Evolutionary conservation across 495 filamentous ascomycete genomes (phyloP).

Genomic region (Aspergillus heteromorphus): DNA sequence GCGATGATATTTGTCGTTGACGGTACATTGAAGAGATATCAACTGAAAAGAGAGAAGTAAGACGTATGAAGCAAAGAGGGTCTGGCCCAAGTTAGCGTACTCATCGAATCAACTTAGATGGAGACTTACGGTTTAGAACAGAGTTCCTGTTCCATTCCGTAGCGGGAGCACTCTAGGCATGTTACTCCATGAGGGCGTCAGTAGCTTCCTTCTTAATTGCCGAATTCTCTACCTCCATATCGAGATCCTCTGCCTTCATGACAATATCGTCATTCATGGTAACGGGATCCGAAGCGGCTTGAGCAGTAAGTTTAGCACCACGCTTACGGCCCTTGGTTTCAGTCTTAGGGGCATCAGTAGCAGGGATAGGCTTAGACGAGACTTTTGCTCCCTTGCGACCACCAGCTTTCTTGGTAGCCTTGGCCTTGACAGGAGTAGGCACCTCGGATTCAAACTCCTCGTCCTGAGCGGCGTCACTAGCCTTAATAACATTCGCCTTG

Average conservation of each 20-base stretch:
- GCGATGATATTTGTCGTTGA: too few relatives aligned
- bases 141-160: background rate
- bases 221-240: too few relatives aligned
- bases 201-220: background rate
- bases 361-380: background rate
- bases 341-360: background rate
- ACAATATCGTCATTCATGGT: background rate
- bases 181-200: background rate
- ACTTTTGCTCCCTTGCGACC: slow-evolving; percentile 7
- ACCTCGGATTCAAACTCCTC: background rate
- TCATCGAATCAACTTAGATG: too few relatives aligned
- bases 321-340: background rate
- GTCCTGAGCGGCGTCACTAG: background rate
- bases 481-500: background rate
- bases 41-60: too few relatives aligned
- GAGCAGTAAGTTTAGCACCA: background rate
- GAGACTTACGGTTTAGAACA: too few relatives aligned
- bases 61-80: too few relatives aligned
- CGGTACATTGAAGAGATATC: too few relatives aligned
- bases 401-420: background rate
- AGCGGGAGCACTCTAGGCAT: background rate
- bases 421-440: background rate
- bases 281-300: background rate
- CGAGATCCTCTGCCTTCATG: too few relatives aligned
- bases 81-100: too few relatives aligned